Percentiles rank a stretch among this genome's conserved stretches.
phyloP scores from a whole-genome alignment of 768 basidiomycete genomes.

The Mycena rebaudengoi region DNA sequence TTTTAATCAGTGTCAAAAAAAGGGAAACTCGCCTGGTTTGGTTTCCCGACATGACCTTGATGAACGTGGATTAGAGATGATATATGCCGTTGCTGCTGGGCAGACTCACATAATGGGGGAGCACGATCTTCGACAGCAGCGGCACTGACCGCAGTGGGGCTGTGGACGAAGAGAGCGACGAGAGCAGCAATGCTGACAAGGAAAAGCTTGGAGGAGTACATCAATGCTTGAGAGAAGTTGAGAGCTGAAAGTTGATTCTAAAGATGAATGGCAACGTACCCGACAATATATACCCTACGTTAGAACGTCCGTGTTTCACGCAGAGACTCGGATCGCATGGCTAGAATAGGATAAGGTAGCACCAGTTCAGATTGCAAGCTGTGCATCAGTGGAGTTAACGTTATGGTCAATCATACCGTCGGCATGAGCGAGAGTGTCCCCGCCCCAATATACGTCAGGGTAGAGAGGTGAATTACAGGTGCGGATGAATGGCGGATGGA shows the following conservation, averaged over 20 bases:
- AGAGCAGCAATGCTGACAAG: neutral
- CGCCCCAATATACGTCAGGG: neutral
- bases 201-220: neutral
- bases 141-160: slow-evolving; percentile 3
- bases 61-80: slow-evolving; percentile 6
- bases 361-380: slow-evolving; percentile 3
- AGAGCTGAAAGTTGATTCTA: slow-evolving; percentile 5
- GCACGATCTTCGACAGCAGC: slow-evolving; percentile 5
- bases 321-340: neutral
- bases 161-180: slow-evolving; percentile 1
- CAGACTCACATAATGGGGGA: slow-evolving; percentile 4
- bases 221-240: slow-evolving; percentile 1
- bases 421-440: neutral
- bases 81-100: slow-evolving; percentile 3
- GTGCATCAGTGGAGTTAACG: neutral
- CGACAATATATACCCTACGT: slow-evolving; percentile 4
- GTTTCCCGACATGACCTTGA: slow-evolving; percentile 1
- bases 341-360: neutral
- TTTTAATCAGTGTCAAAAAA: slow-evolving; percentile 1
- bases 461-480: neutral
- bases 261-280: neutral
- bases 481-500: slow-evolving; percentile 1
- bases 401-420: slow-evolving; percentile 2
- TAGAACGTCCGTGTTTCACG: slow-evolving; percentile 4
- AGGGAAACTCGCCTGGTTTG: slow-evolving; percentile 7